Conservation (phyloP, 352 stramenopile genomes). For the Elongisporangium anandrum region DNA sequence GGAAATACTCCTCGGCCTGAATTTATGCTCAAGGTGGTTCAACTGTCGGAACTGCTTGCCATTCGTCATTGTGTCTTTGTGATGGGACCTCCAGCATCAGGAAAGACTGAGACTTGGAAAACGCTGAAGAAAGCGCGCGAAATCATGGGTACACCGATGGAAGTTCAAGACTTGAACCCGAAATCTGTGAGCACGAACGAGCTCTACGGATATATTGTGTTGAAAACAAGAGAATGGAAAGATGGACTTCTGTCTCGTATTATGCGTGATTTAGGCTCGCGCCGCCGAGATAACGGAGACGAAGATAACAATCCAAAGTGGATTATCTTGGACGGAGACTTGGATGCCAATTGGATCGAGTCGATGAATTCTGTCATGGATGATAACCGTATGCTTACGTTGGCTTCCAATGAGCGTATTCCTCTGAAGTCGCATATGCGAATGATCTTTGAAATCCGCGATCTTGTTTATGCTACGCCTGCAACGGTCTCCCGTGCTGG, state of each 20-base stretch:
- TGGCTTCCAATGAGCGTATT: conserved; percentile 96
- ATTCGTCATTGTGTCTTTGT: conserved; percentile 97
- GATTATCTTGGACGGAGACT: conserved; percentile 96
- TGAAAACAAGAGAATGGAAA: conserved; percentile 95
- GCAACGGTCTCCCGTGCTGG: conserved; percentile 93
- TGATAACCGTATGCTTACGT: conserved; percentile 95
- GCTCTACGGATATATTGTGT: conserved; percentile 94
- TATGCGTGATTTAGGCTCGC: conserved; percentile 93
- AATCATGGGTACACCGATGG: conserved; percentile 85
- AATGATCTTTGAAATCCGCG: conserved; percentile 97
- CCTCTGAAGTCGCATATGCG: conserved; percentile 95
- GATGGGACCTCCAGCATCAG: conserved; percentile 91
- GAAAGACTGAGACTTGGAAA: conserved; percentile 96
- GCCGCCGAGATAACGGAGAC: conserved; percentile 84
- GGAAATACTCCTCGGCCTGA: conserved; percentile 76
- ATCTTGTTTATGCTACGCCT: conserved; percentile 94
- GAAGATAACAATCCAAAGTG: conserved; percentile 94
- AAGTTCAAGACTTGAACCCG: conserved; percentile 93
- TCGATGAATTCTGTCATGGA: conserved; percentile 98
- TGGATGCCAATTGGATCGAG: conserved; percentile 98
- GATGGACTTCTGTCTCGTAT: conserved; percentile 94
- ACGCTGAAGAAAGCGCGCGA: conserved; percentile 88
- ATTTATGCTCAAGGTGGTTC: conserved; percentile 93
- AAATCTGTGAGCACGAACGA: conserved; percentile 96
- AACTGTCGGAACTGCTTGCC: conserved; percentile 92